phyloP scores from a whole-genome alignment of 2,329 filamentous ascomycete genomes.

The Cytospora chrysosperma region DNA sequence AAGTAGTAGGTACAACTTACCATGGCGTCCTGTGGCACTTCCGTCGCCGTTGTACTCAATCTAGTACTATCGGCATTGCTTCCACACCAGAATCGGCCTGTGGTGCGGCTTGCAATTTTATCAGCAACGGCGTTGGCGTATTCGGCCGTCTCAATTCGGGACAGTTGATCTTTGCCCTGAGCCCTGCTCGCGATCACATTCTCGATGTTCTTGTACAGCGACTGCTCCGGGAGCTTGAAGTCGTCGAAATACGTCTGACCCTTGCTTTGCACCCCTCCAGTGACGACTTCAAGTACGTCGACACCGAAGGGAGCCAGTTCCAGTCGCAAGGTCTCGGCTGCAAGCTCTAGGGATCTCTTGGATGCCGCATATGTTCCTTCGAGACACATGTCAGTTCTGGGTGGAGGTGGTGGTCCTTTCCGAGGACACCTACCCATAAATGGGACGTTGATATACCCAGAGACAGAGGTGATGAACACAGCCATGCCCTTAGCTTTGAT shows the following conservation, averaged over 20 bases:
- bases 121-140: conserved; percentile 28
- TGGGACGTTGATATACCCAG: conserved; percentile 30
- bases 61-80: conserved; percentile 25
- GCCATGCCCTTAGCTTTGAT: conserved; percentile 32
- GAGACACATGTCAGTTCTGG: not conserved
- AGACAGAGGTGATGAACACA: conserved; percentile 30
- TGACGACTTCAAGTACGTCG: too few relatives aligned
- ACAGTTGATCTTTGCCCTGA: conserved; percentile 28
- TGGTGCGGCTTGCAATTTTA: conserved; percentile 24
- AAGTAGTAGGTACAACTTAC: not conserved
- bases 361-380: conserved; percentile 32
- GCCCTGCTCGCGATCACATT: conserved; percentile 26
- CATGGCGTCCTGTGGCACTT: conserved; percentile 25
- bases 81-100: conserved; percentile 29
- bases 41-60: conserved; percentile 27
- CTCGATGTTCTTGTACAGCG: conserved; percentile 30
- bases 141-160: conserved; percentile 28
- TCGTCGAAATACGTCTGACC: conserved; percentile 28
- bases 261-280: too few relatives aligned
- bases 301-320: too few relatives aligned
- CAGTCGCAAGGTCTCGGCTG: conserved; percentile 3
- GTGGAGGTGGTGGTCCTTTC: too few relatives aligned
- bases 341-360: conserved; percentile 31
- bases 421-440: conserved; percentile 27
- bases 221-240: conserved; percentile 28